Base-by-base conservation (phyloP, 306 rosid species). In the Calophaca sinica region DNA sequence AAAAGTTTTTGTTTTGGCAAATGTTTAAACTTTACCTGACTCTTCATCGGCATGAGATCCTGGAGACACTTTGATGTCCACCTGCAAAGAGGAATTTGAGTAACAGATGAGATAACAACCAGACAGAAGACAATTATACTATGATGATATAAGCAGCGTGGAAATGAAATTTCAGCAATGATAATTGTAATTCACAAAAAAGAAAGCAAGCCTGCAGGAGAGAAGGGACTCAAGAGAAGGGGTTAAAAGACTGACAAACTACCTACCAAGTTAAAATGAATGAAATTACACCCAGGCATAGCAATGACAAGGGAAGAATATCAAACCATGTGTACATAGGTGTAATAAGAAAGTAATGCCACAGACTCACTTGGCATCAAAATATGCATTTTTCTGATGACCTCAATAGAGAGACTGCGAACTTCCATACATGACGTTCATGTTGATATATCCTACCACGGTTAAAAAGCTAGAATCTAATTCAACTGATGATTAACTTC, bases 1-100 rank as follows among this genome's bases (percentile, higher is more conserved):
- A 31, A 20, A 7, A 50, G 76, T 48, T 42, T 10, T 28, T 70
- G 31, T 39, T 39, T 32, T 31, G 42, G 42, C 11, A 72, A 4
- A 33, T 62, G 54, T 75, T 61, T 13, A 58, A 76, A 74, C 46
- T 74, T 82, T 45, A 94, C 98, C 97, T 63, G 97, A 91, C 63
- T 89, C 96, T 84, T 94, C 98, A 57, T 87, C 69, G 6, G 98
- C 96, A 80, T 94, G 98, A 65, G 98, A 94, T 83, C 98, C 98
- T 3, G 97, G 93, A 82, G 89, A 86, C 66, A 94, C 98, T 83
- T 91, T 91, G 80, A 94, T 94, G 80, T 94, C 98, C 85, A 91
- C 98, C 98, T 91, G 84, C 84, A 62, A 67, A 41, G 74, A 74
- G 70, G 45, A 53, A 78, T 71, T 81, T 58, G 61, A 48, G 35